Evolutionary conservation across 208 protist genomes (phyloP).

Genomic region (Trichomonas vaginalis): DNA sequence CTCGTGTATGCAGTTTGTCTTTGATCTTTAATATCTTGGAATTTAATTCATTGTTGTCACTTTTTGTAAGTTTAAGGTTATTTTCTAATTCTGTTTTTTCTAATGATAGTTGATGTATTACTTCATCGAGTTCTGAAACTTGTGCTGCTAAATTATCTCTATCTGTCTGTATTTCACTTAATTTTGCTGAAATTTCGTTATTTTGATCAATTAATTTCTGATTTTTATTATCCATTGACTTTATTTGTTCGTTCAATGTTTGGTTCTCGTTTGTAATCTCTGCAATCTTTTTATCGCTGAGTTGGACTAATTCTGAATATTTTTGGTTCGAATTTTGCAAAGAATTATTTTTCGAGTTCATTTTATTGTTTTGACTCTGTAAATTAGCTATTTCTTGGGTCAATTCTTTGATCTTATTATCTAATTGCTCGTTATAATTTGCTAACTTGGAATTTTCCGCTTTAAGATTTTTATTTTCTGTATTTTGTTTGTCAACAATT

Average conservation of each 20-base stretch:
- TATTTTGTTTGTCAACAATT: neutral
- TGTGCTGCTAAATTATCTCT: neutral
- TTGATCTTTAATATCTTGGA: neutral
- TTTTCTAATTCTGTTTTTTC: neutral
- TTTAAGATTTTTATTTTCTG: neutral
- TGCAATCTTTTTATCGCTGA: neutral
- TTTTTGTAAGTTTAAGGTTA: neutral
- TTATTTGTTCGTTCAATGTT: neutral
- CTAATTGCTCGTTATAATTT: neutral
- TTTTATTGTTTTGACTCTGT: neutral
- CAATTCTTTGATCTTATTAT: neutral
- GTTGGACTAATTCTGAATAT: neutral
- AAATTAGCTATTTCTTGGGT: neutral
- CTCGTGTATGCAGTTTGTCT: neutral
- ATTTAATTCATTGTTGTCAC: neutral
- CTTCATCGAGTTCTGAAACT: neutral
- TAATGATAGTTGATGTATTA: neutral
- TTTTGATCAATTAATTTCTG: neutral
- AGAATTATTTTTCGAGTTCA: neutral
- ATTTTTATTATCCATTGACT: neutral
- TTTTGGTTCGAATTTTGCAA: neutral
- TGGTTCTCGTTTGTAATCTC: neutral
- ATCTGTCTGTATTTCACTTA: too few relatives aligned
- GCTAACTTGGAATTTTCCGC: neutral
- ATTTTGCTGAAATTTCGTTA: neutral